Conservation (phyloP, 1,284 basidiomycete species). For the Cryptococcus hybrid region DNA sequence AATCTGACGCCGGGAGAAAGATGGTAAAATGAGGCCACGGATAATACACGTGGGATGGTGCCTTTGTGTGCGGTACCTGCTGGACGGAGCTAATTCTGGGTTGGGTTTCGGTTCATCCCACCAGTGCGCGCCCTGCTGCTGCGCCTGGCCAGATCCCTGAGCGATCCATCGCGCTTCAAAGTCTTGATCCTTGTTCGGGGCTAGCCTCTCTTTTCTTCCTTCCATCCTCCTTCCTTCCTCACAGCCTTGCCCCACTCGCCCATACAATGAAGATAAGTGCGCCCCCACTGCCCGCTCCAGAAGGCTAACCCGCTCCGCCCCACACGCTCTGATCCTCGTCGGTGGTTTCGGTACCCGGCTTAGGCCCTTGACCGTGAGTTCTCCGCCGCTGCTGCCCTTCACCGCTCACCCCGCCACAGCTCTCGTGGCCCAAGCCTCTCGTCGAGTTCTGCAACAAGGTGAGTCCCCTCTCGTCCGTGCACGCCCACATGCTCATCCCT, state of each 20-base stretch:
- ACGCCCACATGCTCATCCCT: background rate
- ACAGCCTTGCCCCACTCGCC: background rate
- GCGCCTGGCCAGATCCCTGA: background rate
- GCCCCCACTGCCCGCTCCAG: background rate
- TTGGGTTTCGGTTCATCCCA: background rate
- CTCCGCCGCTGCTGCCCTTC: background rate
- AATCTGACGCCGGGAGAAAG: too few species aligned
- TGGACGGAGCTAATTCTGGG: too few species aligned
- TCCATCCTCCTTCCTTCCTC: background rate
- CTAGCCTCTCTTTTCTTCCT: too few species aligned
- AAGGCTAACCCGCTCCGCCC: constrained; percentile 20
- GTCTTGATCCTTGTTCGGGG: background rate
- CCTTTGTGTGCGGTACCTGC: too few species aligned
- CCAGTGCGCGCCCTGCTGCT: background rate
- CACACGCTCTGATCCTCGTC: constrained; percentile 52
- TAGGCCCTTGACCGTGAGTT: constrained; percentile 55
- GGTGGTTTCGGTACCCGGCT: constrained; percentile 56
- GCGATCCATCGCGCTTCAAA: background rate
- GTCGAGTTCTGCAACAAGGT: constrained; percentile 57
- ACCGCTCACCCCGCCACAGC: constrained; percentile 15
- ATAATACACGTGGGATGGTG: too few species aligned
- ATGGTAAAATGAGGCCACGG: too few species aligned
- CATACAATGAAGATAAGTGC: constrained; percentile 46
- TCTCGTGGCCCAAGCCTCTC: constrained; percentile 55
- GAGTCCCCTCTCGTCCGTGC: constrained; percentile 13